Evolutionary conservation across 768 basidiomycete species (phyloP), one percentile per base, ranked within the genome.

Genomic region (Trametes cubensis): DNA sequence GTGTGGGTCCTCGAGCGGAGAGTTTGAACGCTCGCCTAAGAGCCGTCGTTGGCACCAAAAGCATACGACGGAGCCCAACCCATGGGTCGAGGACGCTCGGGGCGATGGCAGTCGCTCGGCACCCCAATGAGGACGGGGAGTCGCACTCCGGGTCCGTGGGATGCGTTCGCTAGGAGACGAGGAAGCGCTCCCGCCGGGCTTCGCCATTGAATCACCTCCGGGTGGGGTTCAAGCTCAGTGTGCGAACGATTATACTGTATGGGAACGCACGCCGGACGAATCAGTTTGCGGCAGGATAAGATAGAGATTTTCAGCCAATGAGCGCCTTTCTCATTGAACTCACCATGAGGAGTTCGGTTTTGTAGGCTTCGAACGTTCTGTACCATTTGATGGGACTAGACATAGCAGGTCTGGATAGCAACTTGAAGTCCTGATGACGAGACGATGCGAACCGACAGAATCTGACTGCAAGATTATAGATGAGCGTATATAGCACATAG

Each of bases 61-160:
- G 40, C 26, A 55, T 55, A 55, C 60, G 60, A 34, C 28, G n/a
- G 39, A 17, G 54, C 60, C 46, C n/a, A 38, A 17, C 7, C 46
- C 30, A 47, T 38, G 54, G 54, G 41, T 25, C 40, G 54, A n/a
- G 28, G n/a, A 28, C 21, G 30, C 17, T 42, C 17, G 50, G 53
- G 34, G 58, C 26, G 40, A 14, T 23, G 47, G 60, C 40, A 18
- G 60, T 41, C 53, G 47, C 17, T 10, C 53, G 60, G 60, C 60
- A 55, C 48, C 47, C 59, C 47, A 34, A 50, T 30, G n/a, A 30
- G 48, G 60, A n/a, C 53, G 39, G 18, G 7, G 47, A 40, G n/a
- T 61, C 60, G 40, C 60, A 61, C 53, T 39, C 53, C 60, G 47
- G n/a, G 14, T 5, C 25, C 47, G 53, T 44, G 60, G 60, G 60